Percentiles rank a stretch among this genome's conserved stretches.
These are phyloP conservation scores for Boletus patriciae DNA, from an alignment of 768 basidiomycete species.

Conservation along the genomic window DNA sequence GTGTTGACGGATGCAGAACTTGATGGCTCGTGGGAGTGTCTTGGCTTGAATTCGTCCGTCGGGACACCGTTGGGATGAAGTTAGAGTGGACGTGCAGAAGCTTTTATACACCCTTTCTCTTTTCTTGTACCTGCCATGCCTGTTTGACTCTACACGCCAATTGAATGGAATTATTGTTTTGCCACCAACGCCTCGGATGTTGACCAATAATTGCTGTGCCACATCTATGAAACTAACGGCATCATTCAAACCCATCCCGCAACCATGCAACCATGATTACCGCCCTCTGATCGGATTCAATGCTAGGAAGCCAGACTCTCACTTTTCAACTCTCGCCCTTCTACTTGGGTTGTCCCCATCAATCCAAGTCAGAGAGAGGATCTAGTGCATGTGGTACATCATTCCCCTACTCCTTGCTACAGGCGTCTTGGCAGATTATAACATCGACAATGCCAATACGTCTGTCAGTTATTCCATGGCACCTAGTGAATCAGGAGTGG, in stretches of 20 bases:
- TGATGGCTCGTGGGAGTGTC: conserved; percentile 24
- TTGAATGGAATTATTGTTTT: conserved; percentile 1
- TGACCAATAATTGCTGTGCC: no score
- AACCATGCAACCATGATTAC: not conserved
- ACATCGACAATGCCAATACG: conserved; percentile 24
- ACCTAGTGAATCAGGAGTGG: conserved; percentile 8
- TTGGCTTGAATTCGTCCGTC: conserved; percentile 18
- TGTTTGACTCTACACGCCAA: not conserved
- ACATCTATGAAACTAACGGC: not conserved
- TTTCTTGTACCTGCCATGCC: conserved; percentile 1
- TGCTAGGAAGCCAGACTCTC: not conserved
- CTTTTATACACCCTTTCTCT: not conserved
- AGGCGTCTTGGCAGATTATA: conserved; percentile 20
- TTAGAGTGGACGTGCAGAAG: not conserved
- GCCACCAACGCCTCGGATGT: no score
- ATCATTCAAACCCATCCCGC: not conserved
- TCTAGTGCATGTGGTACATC: not conserved
- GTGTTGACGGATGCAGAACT: not conserved
- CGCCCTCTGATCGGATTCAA: not conserved
- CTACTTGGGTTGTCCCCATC: not conserved
- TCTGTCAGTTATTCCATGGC: conserved; percentile 22
- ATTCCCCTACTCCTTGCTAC: conserved; percentile 13
- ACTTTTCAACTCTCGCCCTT: not conserved
- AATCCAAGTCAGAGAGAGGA: conserved; percentile 2
- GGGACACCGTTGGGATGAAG: not conserved